phyloP scores from a whole-genome alignment of 2,329 filamentous ascomycete species.

The Sclerotinia nivalis region DNA sequence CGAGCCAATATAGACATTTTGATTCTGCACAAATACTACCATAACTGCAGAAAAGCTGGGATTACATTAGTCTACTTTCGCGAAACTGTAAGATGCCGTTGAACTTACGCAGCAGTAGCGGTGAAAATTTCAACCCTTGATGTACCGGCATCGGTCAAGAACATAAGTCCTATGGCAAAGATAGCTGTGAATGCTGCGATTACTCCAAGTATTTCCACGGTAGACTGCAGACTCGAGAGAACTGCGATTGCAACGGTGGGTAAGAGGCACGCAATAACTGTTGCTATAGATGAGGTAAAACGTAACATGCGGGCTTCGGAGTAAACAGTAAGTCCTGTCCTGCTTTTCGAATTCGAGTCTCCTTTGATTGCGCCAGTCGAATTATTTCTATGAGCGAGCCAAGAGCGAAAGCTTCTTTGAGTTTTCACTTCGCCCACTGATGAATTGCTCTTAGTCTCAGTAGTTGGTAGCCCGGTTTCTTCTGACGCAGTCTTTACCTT shows the following conservation, averaged over 20 bases:
- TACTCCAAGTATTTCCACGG: constrained; percentile 22
- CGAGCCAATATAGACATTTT: constrained; percentile 11
- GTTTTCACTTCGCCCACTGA: background rate
- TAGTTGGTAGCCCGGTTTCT: background rate
- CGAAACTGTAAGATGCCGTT: background rate
- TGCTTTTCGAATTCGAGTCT: background rate
- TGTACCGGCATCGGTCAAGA: constrained; percentile 25
- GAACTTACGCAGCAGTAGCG: constrained; percentile 35
- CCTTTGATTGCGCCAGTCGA: background rate
- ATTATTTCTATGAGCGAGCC: background rate
- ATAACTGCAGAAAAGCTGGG: constrained; percentile 31
- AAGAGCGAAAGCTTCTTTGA: background rate
- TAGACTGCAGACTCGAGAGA: constrained; percentile 27
- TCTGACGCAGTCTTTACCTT: background rate
- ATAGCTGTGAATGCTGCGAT: constrained; percentile 30
- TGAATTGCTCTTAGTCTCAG: background rate
- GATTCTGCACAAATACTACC: constrained; percentile 33
- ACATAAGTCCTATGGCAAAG: constrained; percentile 31
- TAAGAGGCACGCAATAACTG: constrained; percentile 30
- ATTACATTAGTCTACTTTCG: background rate
- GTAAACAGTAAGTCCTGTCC: constrained; percentile 5
- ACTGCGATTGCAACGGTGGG: constrained; percentile 30
- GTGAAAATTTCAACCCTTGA: constrained; percentile 33
- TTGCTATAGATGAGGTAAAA: constrained; percentile 29
- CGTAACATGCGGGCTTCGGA: constrained; percentile 10